Evolutionary conservation across 306 rosid species (phyloP).

Genomic region (Cucurbita ficifolia): DNA sequence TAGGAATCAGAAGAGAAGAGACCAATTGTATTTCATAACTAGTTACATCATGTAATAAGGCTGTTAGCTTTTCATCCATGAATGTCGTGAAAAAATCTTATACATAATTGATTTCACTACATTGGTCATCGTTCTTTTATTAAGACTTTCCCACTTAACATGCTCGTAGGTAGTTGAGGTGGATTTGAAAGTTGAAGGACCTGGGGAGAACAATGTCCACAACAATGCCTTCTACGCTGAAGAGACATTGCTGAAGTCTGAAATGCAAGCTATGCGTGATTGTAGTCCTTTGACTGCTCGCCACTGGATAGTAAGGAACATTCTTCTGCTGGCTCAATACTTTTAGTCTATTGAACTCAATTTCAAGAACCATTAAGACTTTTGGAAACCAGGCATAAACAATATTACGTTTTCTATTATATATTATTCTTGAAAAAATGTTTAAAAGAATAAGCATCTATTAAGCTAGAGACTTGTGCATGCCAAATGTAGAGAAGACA

Average conservation of each 20-base stretch:
- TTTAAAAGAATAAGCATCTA: background rate
- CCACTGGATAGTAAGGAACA: slow-evolving; percentile 72
- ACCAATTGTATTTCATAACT: background rate
- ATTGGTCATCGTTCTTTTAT: background rate
- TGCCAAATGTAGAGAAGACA: background rate
- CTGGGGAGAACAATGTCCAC: slow-evolving; percentile 66
- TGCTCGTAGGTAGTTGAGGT: slow-evolving; percentile 65
- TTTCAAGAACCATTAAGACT: background rate
- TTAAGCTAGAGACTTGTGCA: background rate
- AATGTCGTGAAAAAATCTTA: background rate
- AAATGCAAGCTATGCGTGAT: slow-evolving; percentile 66
- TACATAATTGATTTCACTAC: background rate
- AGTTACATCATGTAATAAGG: background rate
- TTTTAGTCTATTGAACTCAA: background rate
- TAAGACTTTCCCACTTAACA: background rate
- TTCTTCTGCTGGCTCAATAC: background rate
- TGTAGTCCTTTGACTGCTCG: slow-evolving; percentile 68
- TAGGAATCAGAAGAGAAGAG: background rate
- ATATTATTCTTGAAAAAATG: background rate
- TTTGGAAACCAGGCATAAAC: background rate
- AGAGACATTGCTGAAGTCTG: slow-evolving; percentile 59
- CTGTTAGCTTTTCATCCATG: background rate
- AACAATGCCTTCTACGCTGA: slow-evolving; percentile 69
- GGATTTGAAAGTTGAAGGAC: slow-evolving; percentile 61
- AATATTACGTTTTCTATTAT: background rate